Conservation (phyloP, 768 basidiomycete genomes). For the Hortiboletus flavorubellus region DNA sequence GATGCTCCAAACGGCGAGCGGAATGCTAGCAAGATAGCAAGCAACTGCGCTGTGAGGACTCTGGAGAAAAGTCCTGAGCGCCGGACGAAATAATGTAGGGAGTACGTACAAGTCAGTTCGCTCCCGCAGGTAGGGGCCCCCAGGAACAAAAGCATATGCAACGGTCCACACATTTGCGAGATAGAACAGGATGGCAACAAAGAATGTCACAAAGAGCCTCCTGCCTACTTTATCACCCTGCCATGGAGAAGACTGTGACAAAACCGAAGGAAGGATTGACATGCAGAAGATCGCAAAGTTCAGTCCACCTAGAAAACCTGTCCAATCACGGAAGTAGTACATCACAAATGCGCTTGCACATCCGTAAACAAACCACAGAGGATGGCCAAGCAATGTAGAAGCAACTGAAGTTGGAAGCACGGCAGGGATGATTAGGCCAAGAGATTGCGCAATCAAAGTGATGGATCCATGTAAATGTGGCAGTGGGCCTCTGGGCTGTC, state of each 20-base stretch:
- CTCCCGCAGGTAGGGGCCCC: slow-evolving; percentile 71
- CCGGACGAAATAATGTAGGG: neutral
- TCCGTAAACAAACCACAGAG: slow-evolving; percentile 55
- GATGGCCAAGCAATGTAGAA: slow-evolving; percentile 38
- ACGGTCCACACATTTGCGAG: slow-evolving; percentile 79
- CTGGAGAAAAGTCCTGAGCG: slow-evolving; percentile 29
- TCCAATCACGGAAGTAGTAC: slow-evolving; percentile 63
- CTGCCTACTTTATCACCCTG: slow-evolving; percentile 39
- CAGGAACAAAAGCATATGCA: slow-evolving; percentile 89
- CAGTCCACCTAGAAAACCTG: slow-evolving; percentile 67
- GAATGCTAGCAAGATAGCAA: slow-evolving; percentile 48
- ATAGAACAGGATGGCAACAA: slow-evolving; percentile 58
- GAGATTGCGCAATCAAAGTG: slow-evolving; percentile 59
- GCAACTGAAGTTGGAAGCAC: slow-evolving; percentile 22
- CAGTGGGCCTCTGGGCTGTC: slow-evolving; percentile 60
- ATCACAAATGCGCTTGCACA: slow-evolving; percentile 50
- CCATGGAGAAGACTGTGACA: slow-evolving; percentile 43
- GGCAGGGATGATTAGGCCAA: slow-evolving; percentile 50
- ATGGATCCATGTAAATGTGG: slow-evolving; percentile 69
- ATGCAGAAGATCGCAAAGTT: slow-evolving; percentile 59
- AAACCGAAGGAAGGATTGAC: slow-evolving; percentile 55
- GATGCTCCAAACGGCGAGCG: slow-evolving; percentile 31
- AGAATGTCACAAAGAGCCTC: slow-evolving; percentile 55
- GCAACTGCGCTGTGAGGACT: slow-evolving; percentile 52
- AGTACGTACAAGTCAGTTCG: slow-evolving; percentile 64